Evolutionary conservation across 345 rosid species (phyloP).

Genomic region (Brassica carinata): DNA sequence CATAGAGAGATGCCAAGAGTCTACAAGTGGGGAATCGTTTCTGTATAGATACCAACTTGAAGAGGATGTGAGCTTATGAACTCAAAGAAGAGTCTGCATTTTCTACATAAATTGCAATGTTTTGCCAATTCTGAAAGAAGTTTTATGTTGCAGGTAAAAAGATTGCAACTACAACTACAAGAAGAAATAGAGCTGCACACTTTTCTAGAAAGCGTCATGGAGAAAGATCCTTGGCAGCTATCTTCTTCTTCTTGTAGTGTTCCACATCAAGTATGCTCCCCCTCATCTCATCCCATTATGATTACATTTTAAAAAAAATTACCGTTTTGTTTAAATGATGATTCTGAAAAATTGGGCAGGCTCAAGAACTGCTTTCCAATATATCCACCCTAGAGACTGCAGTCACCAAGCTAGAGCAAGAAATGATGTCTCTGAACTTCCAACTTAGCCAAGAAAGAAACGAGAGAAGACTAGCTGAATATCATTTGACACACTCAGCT

Average conservation of each 20-base stretch:
- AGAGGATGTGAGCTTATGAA: conserved; percentile 65
- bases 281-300: conserved; percentile 8
- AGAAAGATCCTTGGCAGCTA: conserved; percentile 55
- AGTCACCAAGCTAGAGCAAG: conserved; percentile 74
- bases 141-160: conserved; percentile 58
- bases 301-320: background rate
- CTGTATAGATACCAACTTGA: conserved; percentile 75
- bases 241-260: conserved; percentile 49
- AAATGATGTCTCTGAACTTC: conserved; percentile 81
- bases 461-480: conserved; percentile 83
- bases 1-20: conserved; percentile 43
- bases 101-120: background rate
- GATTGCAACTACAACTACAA: conserved; percentile 66
- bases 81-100: background rate
- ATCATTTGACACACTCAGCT: conserved; percentile 61
- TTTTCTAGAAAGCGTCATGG: conserved; percentile 55
- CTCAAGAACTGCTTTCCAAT: conserved; percentile 72
- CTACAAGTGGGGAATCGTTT: conserved; percentile 44
- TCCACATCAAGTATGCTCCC: conserved; percentile 58
- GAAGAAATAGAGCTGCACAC: conserved; percentile 70
- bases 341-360: conserved; percentile 46
- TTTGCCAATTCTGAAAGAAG: conserved; percentile 11
- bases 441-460: conserved; percentile 94
- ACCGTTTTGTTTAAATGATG: conserved; percentile 15
- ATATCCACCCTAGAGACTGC: conserved; percentile 67